Base-by-base conservation (phyloP, 2,329 filamentous ascomycete genomes). In the Sporothrix variecibatus region DNA sequence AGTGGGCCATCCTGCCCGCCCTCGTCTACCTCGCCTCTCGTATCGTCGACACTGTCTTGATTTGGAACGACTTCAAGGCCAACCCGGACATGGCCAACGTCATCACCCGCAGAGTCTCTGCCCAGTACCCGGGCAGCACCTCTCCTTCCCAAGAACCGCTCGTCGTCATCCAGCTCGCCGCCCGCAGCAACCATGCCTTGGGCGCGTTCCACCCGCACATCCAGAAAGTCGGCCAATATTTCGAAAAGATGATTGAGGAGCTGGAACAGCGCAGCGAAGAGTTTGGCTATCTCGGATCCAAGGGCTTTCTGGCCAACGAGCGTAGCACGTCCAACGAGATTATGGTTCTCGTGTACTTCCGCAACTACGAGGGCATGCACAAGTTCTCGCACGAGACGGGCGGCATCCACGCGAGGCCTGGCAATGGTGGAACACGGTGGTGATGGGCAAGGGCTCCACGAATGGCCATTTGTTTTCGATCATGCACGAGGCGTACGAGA, bases 51-150 rank as follows among this genome's bases (percentile, higher is more conserved):
- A 43, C 43, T 2, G 3, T 71, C 8, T 12, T 71, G 6, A 26
- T 71, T n/a, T 71, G 68, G 68, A 26, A 26, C 8, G 11, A 28
- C 31, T 6, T 56, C 17, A 26, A 20, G 7, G 28, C 49, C 31
- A 71, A 71, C n/a, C 68, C 68, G 17, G 5, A 43, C 34, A 58
- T 71, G 68, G 49, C 68, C 12, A 28, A 20, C 20, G 68, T 71
- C 20, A 11, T 64, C 20, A 11, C 2, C 31, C 3, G 34, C 17
- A 64, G 40, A 8, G 9, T 23, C 6, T 20, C 60, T 2, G 60
- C 60, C 1, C 60, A 64, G 31, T 40, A 40, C 9, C 60, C 60
- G 17, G 60, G 60, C 60, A 46, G 46, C 28, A 53, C 67, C 1
- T 15, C 56, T 8, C 60, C 60, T 20, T 7, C 17, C 17, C 34